Evolutionary conservation across 805 yeast species (phyloP).

Genomic region (Kregervanrija delftensis): DNA sequence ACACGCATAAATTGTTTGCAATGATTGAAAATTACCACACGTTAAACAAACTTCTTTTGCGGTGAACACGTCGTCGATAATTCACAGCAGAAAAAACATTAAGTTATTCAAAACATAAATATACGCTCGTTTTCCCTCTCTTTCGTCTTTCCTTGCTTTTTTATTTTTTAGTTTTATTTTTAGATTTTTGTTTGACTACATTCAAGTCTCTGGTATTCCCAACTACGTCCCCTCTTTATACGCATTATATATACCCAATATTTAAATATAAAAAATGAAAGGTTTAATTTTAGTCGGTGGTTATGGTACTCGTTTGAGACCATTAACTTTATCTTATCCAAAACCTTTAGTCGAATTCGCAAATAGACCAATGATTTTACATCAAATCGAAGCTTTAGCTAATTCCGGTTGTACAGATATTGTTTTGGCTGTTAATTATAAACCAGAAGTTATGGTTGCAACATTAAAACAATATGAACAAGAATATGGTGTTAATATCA

Average conservation of each 20-base stretch:
- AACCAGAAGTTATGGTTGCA: conserved; percentile 98
- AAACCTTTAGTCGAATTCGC: conserved; percentile 97
- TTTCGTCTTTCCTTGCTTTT: conserved; percentile 1
- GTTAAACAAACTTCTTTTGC: too few relatives aligned
- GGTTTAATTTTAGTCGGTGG: conserved; percentile 98
- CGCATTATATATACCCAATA: neutral
- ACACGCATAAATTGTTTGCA: too few relatives aligned
- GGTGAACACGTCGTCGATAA: too few relatives aligned
- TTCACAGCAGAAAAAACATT: too few relatives aligned
- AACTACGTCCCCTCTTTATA: neutral
- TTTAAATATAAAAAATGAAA: conserved; percentile 49
- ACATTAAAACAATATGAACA: conserved; percentile 91
- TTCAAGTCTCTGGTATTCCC: neutral
- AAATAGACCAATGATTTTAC: conserved; percentile 98
- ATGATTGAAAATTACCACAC: too few relatives aligned
- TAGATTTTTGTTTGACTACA: conserved; percentile 10
- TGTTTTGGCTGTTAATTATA: conserved; percentile 96
- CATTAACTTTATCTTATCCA: conserved; percentile 89
- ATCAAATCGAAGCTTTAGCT: conserved; percentile 97
- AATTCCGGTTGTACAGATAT: conserved; percentile 98
- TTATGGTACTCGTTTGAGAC: conserved; percentile 99
- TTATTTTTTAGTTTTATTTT: neutral
- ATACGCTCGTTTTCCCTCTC: neutral
- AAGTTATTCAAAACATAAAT: too few relatives aligned
- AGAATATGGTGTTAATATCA: conserved; percentile 89